Conservation (phyloP, 768 basidiomycete genomes). For the Thelephora aurantiotincta region DNA sequence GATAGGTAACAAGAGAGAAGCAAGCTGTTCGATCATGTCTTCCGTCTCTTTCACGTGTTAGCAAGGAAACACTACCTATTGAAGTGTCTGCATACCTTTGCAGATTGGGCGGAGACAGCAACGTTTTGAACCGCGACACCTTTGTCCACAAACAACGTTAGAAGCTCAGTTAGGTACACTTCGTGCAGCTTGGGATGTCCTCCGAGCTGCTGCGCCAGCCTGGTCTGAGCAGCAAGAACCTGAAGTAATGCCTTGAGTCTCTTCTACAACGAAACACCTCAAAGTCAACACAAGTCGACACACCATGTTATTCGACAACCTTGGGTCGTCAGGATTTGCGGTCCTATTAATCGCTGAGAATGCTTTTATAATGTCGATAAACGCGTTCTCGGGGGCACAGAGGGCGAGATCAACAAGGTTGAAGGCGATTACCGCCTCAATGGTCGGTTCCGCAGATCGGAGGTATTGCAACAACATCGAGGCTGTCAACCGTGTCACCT, state of each 20-base stretch:
- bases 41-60: constrained; percentile 36
- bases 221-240: constrained; percentile 85
- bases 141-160: constrained; percentile 81
- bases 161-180: constrained; percentile 69
- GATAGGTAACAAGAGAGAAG: constrained; percentile 80
- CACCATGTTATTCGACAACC: constrained; percentile 85
- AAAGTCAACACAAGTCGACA: background rate
- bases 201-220: constrained; percentile 68
- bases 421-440: constrained; percentile 84
- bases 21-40: constrained; percentile 77
- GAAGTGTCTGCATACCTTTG: constrained; percentile 35
- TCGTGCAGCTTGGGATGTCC: constrained; percentile 67
- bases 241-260: constrained; percentile 13
- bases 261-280: background rate
- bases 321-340: constrained; percentile 79
- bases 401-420: constrained; percentile 86
- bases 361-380: constrained; percentile 70
- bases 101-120: constrained; percentile 46
- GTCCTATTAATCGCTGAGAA: constrained; percentile 79
- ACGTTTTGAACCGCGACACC: constrained; percentile 81
- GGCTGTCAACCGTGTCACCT: constrained; percentile 79
- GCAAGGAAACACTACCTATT: constrained; percentile 3
- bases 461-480: constrained; percentile 88
- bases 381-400: constrained; percentile 58
- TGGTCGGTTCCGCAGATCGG: constrained; percentile 70